Conservation (phyloP, 805 yeast species). For the Suhomyces sp. region DNA sequence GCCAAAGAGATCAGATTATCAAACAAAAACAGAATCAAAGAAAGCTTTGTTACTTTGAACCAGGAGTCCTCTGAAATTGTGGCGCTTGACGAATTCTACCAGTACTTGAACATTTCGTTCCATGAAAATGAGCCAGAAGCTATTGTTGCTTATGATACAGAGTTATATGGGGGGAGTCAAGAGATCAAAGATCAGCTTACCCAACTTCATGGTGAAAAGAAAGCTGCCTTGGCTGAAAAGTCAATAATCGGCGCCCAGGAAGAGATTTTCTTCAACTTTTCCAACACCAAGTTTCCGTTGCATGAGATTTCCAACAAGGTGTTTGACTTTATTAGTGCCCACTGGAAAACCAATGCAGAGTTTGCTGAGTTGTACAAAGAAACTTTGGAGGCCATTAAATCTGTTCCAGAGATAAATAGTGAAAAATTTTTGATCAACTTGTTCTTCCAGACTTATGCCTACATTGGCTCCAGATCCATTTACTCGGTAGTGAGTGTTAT, state of each 20-base stretch:
- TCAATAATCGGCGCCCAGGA: conserved; percentile 33
- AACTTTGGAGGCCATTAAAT: conserved; percentile 18
- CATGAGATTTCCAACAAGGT: conserved; percentile 35
- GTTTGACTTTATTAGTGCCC: conserved; percentile 39
- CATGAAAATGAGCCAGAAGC: conserved; percentile 27
- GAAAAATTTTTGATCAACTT: conserved; percentile 51
- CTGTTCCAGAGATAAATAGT: conserved; percentile 18
- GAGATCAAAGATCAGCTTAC: conserved; percentile 24
- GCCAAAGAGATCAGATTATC: conserved; percentile 81
- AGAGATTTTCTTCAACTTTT: conserved; percentile 35
- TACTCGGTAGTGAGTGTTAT: conserved; percentile 46
- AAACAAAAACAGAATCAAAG: conserved; percentile 67
- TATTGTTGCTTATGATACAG: conserved; percentile 33
- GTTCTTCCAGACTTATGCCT: conserved; percentile 68
- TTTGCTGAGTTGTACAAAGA: conserved; percentile 34
- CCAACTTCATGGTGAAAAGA: conserved; percentile 23
- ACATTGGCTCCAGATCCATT: conserved; percentile 84
- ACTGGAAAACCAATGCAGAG: conserved; percentile 38
- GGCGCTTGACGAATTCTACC: conserved; percentile 35
- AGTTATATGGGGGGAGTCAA: conserved; percentile 32
- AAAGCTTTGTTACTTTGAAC: conserved; percentile 50
- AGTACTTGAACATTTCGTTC: conserved; percentile 38
- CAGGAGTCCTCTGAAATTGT: conserved; percentile 26
- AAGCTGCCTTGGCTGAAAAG: conserved; percentile 17
- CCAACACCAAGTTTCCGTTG: conserved; percentile 36